phyloP scores from a whole-genome alignment of 1,284 basidiomycete genomes.

The Sporisorium iseilematis-ciliati region DNA sequence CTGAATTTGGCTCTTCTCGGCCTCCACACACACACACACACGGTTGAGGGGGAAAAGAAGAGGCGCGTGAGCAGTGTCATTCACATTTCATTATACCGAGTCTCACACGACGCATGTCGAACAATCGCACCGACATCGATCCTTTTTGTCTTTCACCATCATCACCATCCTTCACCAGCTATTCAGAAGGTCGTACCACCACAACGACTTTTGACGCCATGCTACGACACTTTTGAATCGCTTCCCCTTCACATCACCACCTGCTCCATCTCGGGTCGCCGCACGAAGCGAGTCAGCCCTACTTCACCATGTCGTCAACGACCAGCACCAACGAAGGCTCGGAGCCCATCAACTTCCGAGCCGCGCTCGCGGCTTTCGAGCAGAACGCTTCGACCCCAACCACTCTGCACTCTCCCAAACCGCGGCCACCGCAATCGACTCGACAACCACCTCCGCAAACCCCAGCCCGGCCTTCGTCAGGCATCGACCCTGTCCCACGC shows the following conservation, averaged over 20 bases:
- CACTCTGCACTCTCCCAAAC: conserved; percentile 19
- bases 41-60: not conserved
- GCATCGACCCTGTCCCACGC: conserved; percentile 28
- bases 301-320: conserved; percentile 14
- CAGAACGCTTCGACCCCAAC: conserved; percentile 4
- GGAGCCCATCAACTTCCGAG: conserved; percentile 47
- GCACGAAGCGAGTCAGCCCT: not conserved
- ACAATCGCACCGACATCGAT: not conserved
- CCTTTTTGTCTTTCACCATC: not conserved
- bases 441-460: conserved; percentile 18
- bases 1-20: not conserved
- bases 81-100: not conserved
- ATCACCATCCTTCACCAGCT: not conserved
- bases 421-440: conserved; percentile 6
- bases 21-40: not conserved
- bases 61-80: conserved; percentile 4
- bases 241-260: not conserved
- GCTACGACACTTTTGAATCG: not conserved
- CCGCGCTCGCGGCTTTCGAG: conserved; percentile 47
- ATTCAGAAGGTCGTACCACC: not conserved
- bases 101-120: conserved; percentile 12
- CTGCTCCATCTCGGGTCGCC: not conserved
- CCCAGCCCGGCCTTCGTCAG: conserved; percentile 23
- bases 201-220: not conserved
- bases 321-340: conserved; percentile 12